A percentile compares a stretch with the other conserved stretches of the same genome.
phyloP scores from a whole-genome alignment of 805 yeast species.

The Ogataea nonfermentans region DNA sequence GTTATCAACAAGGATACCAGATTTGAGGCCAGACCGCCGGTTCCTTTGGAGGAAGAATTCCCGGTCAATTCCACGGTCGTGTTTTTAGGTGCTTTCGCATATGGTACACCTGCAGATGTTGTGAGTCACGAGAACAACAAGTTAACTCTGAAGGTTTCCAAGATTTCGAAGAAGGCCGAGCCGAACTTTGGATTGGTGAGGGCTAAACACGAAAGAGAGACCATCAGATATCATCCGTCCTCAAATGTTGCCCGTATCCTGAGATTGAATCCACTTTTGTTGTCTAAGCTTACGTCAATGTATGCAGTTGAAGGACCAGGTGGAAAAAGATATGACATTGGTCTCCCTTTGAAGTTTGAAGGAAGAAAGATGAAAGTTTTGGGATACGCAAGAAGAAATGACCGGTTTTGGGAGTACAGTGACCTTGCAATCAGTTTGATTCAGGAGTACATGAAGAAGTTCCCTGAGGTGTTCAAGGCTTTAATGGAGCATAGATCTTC shows the following conservation, averaged over 20 bases:
- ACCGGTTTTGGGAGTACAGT: constrained; percentile 80
- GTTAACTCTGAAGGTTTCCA: constrained; percentile 53
- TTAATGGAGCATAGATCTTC: constrained; percentile 25
- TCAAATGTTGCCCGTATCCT: constrained; percentile 59
- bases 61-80: constrained; percentile 71
- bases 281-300: constrained; percentile 76
- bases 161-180: constrained; percentile 47
- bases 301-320: constrained; percentile 56
- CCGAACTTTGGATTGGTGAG: constrained; percentile 64
- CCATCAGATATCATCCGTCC: constrained; percentile 62
- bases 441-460: constrained; percentile 55
- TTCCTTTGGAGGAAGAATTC: constrained; percentile 78
- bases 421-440: constrained; percentile 68
- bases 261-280: constrained; percentile 57
- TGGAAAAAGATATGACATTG: constrained; percentile 62
- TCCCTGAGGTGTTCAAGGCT: constrained; percentile 56
- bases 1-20: constrained; percentile 75
- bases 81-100: constrained; percentile 82
- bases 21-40: constrained; percentile 66
- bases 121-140: constrained; percentile 49
- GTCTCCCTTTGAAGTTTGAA: constrained; percentile 83
- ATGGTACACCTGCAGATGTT: constrained; percentile 75
- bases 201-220: constrained; percentile 53
- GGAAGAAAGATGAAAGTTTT: constrained; percentile 75
- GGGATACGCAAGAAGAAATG: constrained; percentile 73